Conservation (phyloP, 805 yeast genomes). For the Suhomyces xylopsoci region DNA sequence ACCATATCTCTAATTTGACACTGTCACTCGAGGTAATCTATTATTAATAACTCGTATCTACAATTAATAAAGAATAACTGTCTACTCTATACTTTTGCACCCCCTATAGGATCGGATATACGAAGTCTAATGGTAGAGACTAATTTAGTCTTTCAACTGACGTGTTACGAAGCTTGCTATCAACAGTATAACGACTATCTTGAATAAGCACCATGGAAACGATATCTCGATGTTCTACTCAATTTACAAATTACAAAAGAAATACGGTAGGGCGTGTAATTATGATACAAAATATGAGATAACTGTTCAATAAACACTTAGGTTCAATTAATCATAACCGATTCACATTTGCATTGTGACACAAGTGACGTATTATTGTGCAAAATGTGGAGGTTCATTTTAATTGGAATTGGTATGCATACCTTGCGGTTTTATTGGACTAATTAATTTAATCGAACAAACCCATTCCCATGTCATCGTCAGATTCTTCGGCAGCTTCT, state of each 20-base stretch:
- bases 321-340: neutral
- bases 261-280: neutral
- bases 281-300: neutral
- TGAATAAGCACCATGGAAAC: neutral
- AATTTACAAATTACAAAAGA: neutral
- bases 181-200: neutral
- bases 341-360: neutral
- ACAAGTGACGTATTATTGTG: neutral
- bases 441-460: conserved; percentile 23
- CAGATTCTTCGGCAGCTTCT: conserved; percentile 21
- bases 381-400: neutral
- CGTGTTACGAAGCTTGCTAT: neutral
- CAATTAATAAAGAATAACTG: too few relatives aligned
- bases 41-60: neutral
- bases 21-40: neutral
- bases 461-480: conserved; percentile 33
- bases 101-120: neutral
- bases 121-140: neutral
- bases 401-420: neutral
- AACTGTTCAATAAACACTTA: neutral
- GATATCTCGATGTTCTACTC: neutral
- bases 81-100: neutral
- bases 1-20: neutral
- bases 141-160: neutral
- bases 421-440: neutral